Evolutionary conservation across 75 land plant genomes (phyloP).

Genomic region (Sequoiadendron giganteum): DNA sequence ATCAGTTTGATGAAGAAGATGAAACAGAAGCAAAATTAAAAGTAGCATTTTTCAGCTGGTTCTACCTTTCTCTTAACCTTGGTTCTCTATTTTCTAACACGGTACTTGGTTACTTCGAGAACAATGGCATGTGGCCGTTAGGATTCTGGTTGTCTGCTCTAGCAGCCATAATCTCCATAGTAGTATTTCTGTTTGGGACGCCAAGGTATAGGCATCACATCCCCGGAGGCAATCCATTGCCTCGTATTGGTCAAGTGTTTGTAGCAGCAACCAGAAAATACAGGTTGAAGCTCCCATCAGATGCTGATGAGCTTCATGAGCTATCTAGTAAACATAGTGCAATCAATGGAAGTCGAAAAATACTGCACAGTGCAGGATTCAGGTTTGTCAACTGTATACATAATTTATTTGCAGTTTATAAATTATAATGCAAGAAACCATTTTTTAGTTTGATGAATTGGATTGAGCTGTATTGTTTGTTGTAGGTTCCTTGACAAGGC

Average conservation of each 20-base stretch:
- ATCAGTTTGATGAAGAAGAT: slow-evolving; percentile 76
- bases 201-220: slow-evolving; percentile 48
- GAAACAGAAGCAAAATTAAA: slow-evolving; percentile 33
- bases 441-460: background rate
- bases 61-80: slow-evolving; percentile 69
- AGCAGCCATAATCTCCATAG: slow-evolving; percentile 38
- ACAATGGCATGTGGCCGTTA: slow-evolving; percentile 57
- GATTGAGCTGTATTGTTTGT: background rate
- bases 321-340: slow-evolving; percentile 7
- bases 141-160: slow-evolving; percentile 66
- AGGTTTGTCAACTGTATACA: slow-evolving; percentile 24
- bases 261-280: slow-evolving; percentile 61
- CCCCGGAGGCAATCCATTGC: slow-evolving; percentile 73
- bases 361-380: slow-evolving; percentile 58
- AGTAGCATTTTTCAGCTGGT: slow-evolving; percentile 66
- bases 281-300: slow-evolving; percentile 27
- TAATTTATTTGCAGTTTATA: no score
- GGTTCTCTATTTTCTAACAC: slow-evolving; percentile 85
- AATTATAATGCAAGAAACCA: background rate
- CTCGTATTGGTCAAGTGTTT: slow-evolving; percentile 76
- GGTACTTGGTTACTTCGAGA: slow-evolving; percentile 71
- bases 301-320: background rate
- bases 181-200: slow-evolving; percentile 41
- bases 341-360: slow-evolving; percentile 35
- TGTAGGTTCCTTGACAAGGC: slow-evolving; percentile 73